Conservation (phyloP, 2,329 filamentous ascomycete genomes). For the Aspergillus neotritici region DNA sequence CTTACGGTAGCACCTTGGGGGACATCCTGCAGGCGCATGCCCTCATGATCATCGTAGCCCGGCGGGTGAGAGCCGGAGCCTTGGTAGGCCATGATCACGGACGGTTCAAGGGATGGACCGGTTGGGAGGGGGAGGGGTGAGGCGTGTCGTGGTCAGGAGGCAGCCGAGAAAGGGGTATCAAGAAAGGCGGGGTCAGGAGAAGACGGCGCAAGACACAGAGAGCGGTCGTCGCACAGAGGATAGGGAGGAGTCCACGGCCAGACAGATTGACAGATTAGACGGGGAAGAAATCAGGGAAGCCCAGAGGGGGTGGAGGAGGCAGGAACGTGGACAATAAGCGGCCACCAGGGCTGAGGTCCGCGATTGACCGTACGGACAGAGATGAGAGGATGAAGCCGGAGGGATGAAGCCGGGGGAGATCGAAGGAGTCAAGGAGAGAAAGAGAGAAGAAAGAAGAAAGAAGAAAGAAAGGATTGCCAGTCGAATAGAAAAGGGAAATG, state of each 20-base stretch:
- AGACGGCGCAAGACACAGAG: constrained; percentile 9
- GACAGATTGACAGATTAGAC: not conserved
- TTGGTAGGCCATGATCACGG: constrained; percentile 58
- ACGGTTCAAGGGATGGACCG: not conserved
- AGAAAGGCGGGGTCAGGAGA: constrained; percentile 1
- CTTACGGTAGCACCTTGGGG: constrained; percentile 55
- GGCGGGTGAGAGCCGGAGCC: constrained; percentile 46
- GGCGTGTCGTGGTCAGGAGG: constrained; percentile 9
- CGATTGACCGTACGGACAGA: constrained; percentile 1
- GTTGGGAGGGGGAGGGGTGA: constrained; percentile 8
- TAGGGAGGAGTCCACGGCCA: constrained; percentile 1
- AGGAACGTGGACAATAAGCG: too few relatives aligned
- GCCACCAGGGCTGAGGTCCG: too few relatives aligned
- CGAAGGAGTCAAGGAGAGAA: constrained; percentile 12
- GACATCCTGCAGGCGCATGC: constrained; percentile 64
- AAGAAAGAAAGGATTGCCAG: constrained; percentile 7
- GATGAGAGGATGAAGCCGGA: constrained; percentile 5
- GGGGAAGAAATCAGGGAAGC: not conserved
- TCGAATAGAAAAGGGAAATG: not conserved
- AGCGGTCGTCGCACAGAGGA: constrained; percentile 11
- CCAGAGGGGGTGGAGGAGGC: too few relatives aligned
- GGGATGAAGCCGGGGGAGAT: constrained; percentile 8
- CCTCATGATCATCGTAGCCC: constrained; percentile 53
- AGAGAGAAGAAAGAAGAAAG: constrained; percentile 11
- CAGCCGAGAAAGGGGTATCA: constrained; percentile 18